Evolutionary conservation across 495 filamentous ascomycete species (phyloP), one percentile per base, ranked within the genome.

Genomic region (Neurospora cerealis): DNA sequence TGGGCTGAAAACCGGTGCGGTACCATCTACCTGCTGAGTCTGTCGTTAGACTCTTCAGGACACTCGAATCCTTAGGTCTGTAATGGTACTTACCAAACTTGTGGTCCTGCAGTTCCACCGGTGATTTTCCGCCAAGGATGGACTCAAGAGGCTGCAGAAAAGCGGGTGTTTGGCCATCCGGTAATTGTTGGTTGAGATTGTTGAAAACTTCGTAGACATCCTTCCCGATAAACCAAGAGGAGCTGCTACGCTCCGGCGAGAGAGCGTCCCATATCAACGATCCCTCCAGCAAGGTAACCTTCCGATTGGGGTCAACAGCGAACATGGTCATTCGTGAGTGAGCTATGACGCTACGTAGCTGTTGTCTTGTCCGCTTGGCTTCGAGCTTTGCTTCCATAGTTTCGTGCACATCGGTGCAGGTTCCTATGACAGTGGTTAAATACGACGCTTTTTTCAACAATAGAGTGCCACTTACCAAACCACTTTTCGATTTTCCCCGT

Each of bases 301-400:
- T 86, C 15, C 83, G 81, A 48, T 89, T 79, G 37, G 79, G 77
- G 73, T 93, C 88, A 6, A 92, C 85, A 1, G 88, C 86, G 85
- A 92, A 93, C 13, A 93, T 83, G 19, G 91, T 92, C 54, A 91
- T 88, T 62, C 87, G 83, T 2, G 91, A 88, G 74, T 92, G 88
- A 28, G 88, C 85, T 72, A 93, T 88, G n/a, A 93, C 91, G 62
- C 87, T 88, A 3, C 88, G 82, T 17, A 94, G 85, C 77, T 91
- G 88, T 74, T 88, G 85, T 24, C 87, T 83, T n/a, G 85, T 88
- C 70, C 86, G 83, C 74, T 84, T 87, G 15, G 90, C 90, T 21
- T 85, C 83, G 42, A 88, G 84, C 70, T 90, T 86, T 1, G 88
- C 83, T 77, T 90, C 85, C 6, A 92, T 88, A 21, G 87, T 82